Percentiles rank a stretch among this genome's conserved stretches.
These are phyloP conservation scores for Sarcodon aspratus DNA, from an alignment of 768 basidiomycete species.

Conservation along the genomic window DNA sequence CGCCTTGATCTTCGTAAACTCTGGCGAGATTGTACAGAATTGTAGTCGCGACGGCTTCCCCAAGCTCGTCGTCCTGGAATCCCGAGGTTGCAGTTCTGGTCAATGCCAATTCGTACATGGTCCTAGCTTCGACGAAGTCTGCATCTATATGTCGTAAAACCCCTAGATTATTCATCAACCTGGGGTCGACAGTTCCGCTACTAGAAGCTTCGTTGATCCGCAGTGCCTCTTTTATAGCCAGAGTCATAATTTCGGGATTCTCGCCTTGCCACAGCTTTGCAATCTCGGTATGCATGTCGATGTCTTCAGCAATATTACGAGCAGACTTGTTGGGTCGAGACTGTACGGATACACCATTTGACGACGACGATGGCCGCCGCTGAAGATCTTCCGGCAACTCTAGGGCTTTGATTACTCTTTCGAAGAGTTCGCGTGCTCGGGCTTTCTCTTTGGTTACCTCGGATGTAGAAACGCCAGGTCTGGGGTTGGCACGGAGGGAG, in stretches of 20 bases:
- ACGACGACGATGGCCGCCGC: constrained; percentile 17
- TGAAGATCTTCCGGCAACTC: constrained; percentile 38
- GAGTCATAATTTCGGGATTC: constrained; percentile 58
- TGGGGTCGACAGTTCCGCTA: constrained; percentile 38
- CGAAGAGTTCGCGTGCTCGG: constrained; percentile 74
- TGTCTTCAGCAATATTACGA: constrained; percentile 57
- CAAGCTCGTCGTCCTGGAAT: constrained; percentile 29
- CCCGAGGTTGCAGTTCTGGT: constrained; percentile 30
- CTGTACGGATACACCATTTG: constrained; percentile 9
- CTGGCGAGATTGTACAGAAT: constrained; percentile 88
- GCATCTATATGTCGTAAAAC: constrained; percentile 64
- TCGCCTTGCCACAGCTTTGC: constrained; percentile 84
- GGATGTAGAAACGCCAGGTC: constrained; percentile 66
- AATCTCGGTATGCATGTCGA: constrained; percentile 86
- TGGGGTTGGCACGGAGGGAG: constrained; percentile 72
- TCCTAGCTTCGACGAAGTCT: constrained; percentile 40
- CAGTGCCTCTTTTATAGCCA: constrained; percentile 65
- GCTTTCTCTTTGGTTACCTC: constrained; percentile 63
- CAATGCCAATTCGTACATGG: constrained; percentile 66
- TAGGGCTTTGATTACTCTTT: constrained; percentile 57
- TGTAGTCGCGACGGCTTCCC: constrained; percentile 69
- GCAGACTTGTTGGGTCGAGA: constrained; percentile 20
- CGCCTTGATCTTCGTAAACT: constrained; percentile 80
- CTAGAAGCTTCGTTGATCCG: constrained; percentile 38
- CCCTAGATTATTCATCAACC: constrained; percentile 74